These are phyloP conservation scores for Vigna nakashimae DNA, from an alignment of 306 rosid genomes.

Conservation along the genomic window DNA sequence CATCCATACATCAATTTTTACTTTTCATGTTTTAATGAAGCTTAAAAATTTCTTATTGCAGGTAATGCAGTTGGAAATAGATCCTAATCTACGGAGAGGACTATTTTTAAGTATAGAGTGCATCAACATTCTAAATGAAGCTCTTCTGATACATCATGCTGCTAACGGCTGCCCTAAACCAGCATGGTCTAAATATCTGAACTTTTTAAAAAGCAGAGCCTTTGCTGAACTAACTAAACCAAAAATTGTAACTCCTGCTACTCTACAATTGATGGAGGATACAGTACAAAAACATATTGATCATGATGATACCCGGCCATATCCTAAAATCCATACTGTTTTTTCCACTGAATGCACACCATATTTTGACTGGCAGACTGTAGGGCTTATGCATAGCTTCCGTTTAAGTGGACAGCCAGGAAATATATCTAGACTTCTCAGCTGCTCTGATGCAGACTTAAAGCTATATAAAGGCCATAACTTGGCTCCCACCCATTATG, in stretches of 20 bases:
- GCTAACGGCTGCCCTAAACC: conserved; percentile 47
- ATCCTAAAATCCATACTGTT: conserved; percentile 45
- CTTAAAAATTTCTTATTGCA: conserved; percentile 21
- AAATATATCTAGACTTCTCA: conserved; percentile 48
- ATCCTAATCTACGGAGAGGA: conserved; percentile 40
- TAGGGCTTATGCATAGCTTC: conserved; percentile 48
- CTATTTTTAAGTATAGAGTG: conserved; percentile 46
- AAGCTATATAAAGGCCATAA: conserved; percentile 45
- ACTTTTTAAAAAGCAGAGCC: conserved; percentile 43
- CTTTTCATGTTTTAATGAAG: conserved; percentile 8
- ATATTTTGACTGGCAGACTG: conserved; percentile 50
- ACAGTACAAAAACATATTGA: conserved; percentile 13
- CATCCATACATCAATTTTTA: neutral
- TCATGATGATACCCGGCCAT: conserved; percentile 15
- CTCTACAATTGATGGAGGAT: conserved; percentile 41
- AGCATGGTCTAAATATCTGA: conserved; percentile 46
- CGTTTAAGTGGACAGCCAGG: conserved; percentile 50
- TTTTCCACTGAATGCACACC: conserved; percentile 46
- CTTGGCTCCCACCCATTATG: conserved; percentile 49
- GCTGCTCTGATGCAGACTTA: conserved; percentile 44
- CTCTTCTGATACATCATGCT: conserved; percentile 38
- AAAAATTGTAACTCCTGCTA: conserved; percentile 40
- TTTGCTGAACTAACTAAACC: conserved; percentile 48
- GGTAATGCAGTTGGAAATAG: conserved; percentile 41
- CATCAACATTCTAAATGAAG: conserved; percentile 48